Evolutionary conservation across 257 asterid species (phyloP).

Genomic region (Plantago elongata): DNA sequence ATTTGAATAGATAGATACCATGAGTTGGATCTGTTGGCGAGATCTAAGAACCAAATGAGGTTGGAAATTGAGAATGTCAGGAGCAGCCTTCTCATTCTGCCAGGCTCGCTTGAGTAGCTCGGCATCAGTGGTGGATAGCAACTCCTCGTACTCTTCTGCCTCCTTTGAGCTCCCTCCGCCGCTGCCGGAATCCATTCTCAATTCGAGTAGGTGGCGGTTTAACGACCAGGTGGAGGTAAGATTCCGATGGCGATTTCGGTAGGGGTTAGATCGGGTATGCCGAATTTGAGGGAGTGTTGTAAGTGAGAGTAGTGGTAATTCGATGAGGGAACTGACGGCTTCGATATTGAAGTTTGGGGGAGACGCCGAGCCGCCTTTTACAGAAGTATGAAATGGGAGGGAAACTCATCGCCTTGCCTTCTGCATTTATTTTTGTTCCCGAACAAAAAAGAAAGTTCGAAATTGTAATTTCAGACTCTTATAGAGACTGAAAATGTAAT

Average conservation of each 20-base stretch:
- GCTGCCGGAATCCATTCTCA: conserved; percentile 40
- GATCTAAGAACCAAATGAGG: conserved; percentile 57
- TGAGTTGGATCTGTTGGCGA: conserved; percentile 61
- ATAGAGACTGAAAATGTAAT: too few relatives aligned
- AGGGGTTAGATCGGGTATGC: conserved; percentile 30
- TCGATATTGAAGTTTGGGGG: conserved; percentile 75
- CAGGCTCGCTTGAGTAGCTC: conserved; percentile 80
- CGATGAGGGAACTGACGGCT: conserved; percentile 51
- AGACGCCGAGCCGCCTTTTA: too few relatives aligned
- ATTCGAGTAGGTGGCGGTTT: too few relatives aligned
- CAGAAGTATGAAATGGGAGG: too few relatives aligned
- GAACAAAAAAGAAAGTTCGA: too few relatives aligned
- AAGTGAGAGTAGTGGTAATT: conserved; percentile 25
- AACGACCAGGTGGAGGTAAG: conserved; percentile 16
- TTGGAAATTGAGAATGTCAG: conserved; percentile 71
- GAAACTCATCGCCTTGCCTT: too few relatives aligned
- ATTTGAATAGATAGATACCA: conserved; percentile 52
- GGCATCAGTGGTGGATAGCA: conserved; percentile 64
- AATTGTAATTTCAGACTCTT: too few relatives aligned
- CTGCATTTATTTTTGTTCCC: too few relatives aligned
- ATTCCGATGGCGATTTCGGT: conserved; percentile 39
- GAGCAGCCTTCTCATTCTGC: conserved; percentile 96
- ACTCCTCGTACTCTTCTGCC: conserved; percentile 60
- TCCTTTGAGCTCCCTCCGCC: conserved; percentile 39
- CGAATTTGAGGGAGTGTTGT: conserved; percentile 11